A percentile compares a stretch with the other conserved stretches of the same genome.
Evolutionary conservation across 2,329 filamentous ascomycete species (phyloP).

Genomic region (Arthrobotrys iridis): DNA sequence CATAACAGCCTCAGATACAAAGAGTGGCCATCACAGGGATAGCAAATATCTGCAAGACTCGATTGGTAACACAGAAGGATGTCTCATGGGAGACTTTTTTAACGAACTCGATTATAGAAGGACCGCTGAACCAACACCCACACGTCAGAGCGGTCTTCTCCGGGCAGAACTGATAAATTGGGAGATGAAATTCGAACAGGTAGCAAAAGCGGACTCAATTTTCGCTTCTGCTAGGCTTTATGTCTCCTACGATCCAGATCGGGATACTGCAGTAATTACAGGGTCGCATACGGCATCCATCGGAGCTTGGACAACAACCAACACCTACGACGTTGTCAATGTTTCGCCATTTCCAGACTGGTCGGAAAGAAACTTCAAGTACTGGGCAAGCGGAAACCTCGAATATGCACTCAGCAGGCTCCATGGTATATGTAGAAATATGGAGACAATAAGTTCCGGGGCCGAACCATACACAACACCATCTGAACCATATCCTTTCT

Average conservation of each 20-base stretch:
- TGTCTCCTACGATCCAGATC: conserved; percentile 4
- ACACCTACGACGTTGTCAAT: neutral
- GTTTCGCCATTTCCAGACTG: conserved; percentile 14
- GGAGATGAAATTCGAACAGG: conserved; percentile 4
- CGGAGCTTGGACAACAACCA: conserved; percentile 12
- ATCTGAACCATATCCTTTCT: neutral
- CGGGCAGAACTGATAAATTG: neutral
- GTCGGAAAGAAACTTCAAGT: neutral
- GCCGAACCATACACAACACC: neutral
- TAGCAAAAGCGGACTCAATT: neutral
- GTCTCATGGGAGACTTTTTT: neutral
- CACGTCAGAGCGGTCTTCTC: neutral
- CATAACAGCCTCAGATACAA: neutral
- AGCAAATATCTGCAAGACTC: neutral
- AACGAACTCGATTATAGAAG: neutral
- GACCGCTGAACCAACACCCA: neutral
- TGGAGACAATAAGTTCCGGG: neutral
- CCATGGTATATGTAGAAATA: neutral
- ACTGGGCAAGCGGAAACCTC: conserved; percentile 1
- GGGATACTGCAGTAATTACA: neutral
- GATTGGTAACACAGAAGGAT: neutral
- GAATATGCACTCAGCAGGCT: neutral
- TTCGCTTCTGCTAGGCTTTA: neutral
- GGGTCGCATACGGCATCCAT: conserved; percentile 11
- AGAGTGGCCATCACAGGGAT: neutral